Evolutionary conservation across 345 rosid genomes (phyloP).

Genomic region (Rhodamnia rubescens): DNA sequence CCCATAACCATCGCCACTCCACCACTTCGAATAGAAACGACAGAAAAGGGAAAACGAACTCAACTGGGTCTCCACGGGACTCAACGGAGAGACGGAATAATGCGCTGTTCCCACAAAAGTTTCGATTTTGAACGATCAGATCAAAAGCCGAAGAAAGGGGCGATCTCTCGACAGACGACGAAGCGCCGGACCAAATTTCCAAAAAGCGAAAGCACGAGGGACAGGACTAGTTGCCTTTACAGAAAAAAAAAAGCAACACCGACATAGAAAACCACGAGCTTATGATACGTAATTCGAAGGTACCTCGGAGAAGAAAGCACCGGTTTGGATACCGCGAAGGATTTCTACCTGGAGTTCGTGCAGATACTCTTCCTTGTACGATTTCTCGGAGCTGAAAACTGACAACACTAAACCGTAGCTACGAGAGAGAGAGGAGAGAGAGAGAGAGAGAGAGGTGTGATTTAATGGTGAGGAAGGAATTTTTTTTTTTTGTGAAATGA

Average conservation of each 20-base stretch:
- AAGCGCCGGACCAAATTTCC: not conserved
- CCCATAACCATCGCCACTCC: not conserved
- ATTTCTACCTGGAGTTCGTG: not conserved
- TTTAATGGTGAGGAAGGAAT: not conserved
- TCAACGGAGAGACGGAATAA: not conserved
- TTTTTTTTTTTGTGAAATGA: not conserved
- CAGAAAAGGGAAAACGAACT: not conserved
- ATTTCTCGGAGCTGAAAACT: not conserved
- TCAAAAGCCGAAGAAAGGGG: not conserved
- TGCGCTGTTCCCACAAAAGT: not conserved
- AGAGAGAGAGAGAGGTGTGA: not conserved
- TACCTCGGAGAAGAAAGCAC: not conserved
- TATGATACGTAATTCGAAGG: not conserved
- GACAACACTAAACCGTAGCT: not conserved
- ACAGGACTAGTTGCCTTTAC: not conserved
- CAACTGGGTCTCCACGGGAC: not conserved
- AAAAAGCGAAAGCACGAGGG: not conserved
- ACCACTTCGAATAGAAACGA: not conserved
- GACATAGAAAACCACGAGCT: not conserved
- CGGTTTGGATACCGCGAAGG: not conserved
- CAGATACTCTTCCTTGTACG: not conserved
- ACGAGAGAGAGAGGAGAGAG: too few species aligned
- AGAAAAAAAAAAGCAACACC: not conserved
- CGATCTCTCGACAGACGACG: not conserved
- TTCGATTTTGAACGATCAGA: not conserved